A percentile compares a stretch with the other conserved stretches of the same genome.
Evolutionary conservation across 441 rosid species (phyloP).

Genomic region (Heliophila coronopifolia): DNA sequence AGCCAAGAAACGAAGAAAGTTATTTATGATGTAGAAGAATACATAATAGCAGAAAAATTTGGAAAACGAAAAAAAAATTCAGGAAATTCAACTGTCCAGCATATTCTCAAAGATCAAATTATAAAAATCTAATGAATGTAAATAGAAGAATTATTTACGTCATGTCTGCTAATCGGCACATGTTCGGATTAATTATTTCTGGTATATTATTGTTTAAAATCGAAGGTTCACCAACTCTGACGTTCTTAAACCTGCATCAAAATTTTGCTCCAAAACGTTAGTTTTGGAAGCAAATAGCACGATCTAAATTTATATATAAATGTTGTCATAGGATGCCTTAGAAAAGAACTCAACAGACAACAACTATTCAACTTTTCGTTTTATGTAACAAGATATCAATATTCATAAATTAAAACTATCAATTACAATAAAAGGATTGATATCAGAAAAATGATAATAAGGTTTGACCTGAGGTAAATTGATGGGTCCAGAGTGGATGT

Average conservation of each 20-base stretch:
- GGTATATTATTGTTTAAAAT: constrained; percentile 27
- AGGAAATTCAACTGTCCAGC: not conserved
- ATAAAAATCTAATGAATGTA: constrained; percentile 2
- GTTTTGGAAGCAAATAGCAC: not conserved
- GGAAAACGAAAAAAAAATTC: not conserved
- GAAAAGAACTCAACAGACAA: constrained; percentile 5
- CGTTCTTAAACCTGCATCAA: constrained; percentile 59
- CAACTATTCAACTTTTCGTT: not conserved
- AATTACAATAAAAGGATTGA: not conserved
- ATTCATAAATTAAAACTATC: not conserved
- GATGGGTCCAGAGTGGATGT: constrained; percentile 43
- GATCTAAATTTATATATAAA: not conserved
- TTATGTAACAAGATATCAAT: not conserved
- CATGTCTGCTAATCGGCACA: constrained; percentile 75
- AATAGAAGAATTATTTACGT: constrained; percentile 45
- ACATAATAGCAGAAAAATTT: not conserved
- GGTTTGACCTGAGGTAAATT: constrained; percentile 53
- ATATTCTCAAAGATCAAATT: constrained; percentile 4
- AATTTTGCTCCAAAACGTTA: not conserved
- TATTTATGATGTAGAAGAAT: not conserved
- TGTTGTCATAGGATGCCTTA: not conserved
- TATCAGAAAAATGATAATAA: not conserved
- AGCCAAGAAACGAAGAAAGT: not conserved
- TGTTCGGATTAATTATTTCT: constrained; percentile 55
- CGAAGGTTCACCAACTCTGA: constrained; percentile 65